Conservation (phyloP, 495 filamentous ascomycete species). For the Lasiosphaeria hispida region DNA sequence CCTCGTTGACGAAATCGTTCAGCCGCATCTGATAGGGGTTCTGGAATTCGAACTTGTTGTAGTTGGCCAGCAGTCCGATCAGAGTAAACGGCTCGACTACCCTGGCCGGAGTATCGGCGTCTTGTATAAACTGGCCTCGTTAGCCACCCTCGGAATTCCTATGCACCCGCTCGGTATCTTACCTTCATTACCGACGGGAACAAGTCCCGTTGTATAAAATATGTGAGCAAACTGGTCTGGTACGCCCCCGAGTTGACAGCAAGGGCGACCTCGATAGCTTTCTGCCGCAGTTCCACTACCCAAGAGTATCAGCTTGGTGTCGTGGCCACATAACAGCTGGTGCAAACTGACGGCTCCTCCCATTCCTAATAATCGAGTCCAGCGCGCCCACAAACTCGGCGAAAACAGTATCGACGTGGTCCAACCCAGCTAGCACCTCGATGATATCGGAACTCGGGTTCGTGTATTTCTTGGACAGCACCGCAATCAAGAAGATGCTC, state of each 20-base stretch:
- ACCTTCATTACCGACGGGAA: conserved; percentile 97
- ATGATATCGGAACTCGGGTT: conserved; percentile 97
- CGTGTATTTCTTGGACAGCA: conserved; percentile 87
- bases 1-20: conserved; percentile 97
- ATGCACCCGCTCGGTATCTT: not conserved
- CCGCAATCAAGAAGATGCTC: conserved; percentile 76
- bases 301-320: not conserved
- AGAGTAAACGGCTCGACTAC: conserved; percentile 76
- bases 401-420: conserved; percentile 81
- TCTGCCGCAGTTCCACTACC: conserved; percentile 68
- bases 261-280: conserved; percentile 77
- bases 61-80: conserved; percentile 89
- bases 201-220: conserved; percentile 91
- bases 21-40: conserved; percentile 93
- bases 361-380: conserved; percentile 78
- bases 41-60: conserved; percentile 99
- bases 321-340: conserved; percentile 3
- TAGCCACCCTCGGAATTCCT: not conserved
- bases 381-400: conserved; percentile 82
- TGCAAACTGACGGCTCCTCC: conserved; percentile 59
- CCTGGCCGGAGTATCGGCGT: conserved; percentile 60
- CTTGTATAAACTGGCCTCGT: conserved; percentile 72
- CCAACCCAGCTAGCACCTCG: conserved; percentile 78
- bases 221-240: conserved; percentile 87
- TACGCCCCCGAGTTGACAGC: conserved; percentile 89